Evolutionary conservation across 169 alveolate species (phyloP).

Genomic region (Miamiensis avidus): DNA sequence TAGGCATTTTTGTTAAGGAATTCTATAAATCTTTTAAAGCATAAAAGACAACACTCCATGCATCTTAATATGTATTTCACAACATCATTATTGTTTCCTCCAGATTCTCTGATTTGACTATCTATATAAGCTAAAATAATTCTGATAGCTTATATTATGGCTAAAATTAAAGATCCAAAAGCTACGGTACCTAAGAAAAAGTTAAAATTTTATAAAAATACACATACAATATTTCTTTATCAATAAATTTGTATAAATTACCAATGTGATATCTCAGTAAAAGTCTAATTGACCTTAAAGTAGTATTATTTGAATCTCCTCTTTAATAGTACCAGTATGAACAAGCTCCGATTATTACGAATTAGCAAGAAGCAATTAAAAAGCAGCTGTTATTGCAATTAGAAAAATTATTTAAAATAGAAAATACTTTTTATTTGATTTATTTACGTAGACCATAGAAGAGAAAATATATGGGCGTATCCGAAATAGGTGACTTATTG

Average conservation of each 20-base stretch:
- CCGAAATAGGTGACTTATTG: background rate
- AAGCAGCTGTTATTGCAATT: background rate
- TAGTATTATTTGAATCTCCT: background rate
- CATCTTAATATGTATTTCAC: conserved; percentile 12
- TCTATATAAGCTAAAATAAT: background rate
- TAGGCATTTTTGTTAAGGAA: conserved; percentile 41
- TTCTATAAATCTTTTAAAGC: conserved; percentile 42
- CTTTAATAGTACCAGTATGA: background rate
- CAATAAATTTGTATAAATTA: no score
- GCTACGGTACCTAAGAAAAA: conserved; percentile 76
- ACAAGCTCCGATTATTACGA: background rate
- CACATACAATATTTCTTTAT: no score
- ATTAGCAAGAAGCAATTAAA: background rate
- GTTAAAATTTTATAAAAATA: background rate
- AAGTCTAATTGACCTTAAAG: background rate
- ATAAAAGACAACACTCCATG: conserved; percentile 6
- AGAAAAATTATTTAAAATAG: no score
- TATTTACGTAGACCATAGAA: background rate
- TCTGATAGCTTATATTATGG: background rate
- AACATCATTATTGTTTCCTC: background rate
- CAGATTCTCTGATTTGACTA: background rate
- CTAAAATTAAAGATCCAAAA: conserved; percentile 13
- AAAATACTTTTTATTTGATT: no score
- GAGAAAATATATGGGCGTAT: background rate
- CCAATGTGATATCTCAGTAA: background rate